Evolutionary conservation across 2,329 filamentous ascomycete species (phyloP), one percentile per base, ranked within the genome.

Genomic region (Aaosphaeria pasadenensis): DNA sequence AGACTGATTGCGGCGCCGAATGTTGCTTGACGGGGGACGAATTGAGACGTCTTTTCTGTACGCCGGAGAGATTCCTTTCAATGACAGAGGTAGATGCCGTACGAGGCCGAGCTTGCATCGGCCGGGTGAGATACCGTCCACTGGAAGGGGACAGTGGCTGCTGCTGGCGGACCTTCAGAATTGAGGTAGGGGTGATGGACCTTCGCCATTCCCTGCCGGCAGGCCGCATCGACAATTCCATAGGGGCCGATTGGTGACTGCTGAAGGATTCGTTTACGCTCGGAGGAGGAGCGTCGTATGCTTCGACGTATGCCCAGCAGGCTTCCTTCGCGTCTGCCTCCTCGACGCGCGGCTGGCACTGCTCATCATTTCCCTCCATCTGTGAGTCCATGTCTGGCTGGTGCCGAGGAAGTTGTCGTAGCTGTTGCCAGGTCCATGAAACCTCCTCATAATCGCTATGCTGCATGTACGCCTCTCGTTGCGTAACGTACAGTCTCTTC

Each of bases 381-480:
- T 62, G 56, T 5, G 56, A 59, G 38, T 67, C 59, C 11, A 55
- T 47, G 47, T 82, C 77, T 1, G 74, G 71, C 52, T 80, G 79
- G 17, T 81, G 74, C 5, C 82, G 77, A 43, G 80, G 82, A 28
- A 90, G 72, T 56, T 84, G 78, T 32, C 83, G 80, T 7, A 91
- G 67, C 41, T 78, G 79, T 56, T 84, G 83, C 88, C 88, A 92
- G 1, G 82, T 84, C 86, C 86, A 91, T 5, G 77, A 56, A 42
- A 55, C 55, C 3, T 56, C 55, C 35, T 79, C 77, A 5, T 79
- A 74, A 31, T 76, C 70, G 11, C 72, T 66, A 51, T 84, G 80
- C 60, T 92, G 88, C 2, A 88, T 71, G 55, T 92, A 92, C 1
- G 86, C 85, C 55, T 87, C 84, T 4, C 85, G 81, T 49, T 89